Evolutionary conservation across 2,329 filamentous ascomycete genomes (phyloP).

Genomic region (Nigrograna mackinnonii): DNA sequence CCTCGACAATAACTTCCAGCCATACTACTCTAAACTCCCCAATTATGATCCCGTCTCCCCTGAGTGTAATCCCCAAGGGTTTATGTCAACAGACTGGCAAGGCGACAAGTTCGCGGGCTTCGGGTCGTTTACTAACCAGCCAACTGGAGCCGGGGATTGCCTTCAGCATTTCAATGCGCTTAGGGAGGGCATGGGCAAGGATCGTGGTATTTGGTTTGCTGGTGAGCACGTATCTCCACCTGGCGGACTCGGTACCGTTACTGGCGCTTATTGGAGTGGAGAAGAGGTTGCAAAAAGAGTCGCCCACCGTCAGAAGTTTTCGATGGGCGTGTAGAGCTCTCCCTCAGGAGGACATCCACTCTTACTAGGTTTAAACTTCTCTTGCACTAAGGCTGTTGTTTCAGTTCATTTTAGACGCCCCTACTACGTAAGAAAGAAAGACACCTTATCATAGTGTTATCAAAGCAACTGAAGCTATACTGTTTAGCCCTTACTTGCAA

Average conservation of each 20-base stretch:
- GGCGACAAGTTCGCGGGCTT: neutral
- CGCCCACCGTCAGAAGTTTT: too few species aligned
- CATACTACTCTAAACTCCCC: neutral
- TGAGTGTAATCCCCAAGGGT: neutral
- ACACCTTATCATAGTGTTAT: too few species aligned
- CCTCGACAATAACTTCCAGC: neutral
- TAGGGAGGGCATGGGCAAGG: neutral
- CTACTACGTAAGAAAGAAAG: too few species aligned
- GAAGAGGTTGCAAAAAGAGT: neutral
- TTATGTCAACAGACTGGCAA: neutral
- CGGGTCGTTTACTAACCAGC: neutral
- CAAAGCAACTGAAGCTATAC: too few species aligned
- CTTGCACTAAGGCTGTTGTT: too few species aligned
- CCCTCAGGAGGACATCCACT: too few species aligned
- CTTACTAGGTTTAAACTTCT: too few species aligned
- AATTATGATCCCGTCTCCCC: neutral
- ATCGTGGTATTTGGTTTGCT: constrained; percentile 1
- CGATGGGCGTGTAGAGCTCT: too few species aligned
- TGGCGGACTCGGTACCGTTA: neutral
- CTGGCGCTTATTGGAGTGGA: neutral
- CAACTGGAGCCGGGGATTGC: neutral
- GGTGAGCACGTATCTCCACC: neutral
- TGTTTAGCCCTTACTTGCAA: too few species aligned
- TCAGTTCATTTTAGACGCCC: too few species aligned
- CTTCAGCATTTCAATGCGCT: neutral